A percentile compares a stretch with the other conserved stretches of the same genome.
Conservation (phyloP, 192 early-diverging fungal species). For the Coemansia asiatica region DNA sequence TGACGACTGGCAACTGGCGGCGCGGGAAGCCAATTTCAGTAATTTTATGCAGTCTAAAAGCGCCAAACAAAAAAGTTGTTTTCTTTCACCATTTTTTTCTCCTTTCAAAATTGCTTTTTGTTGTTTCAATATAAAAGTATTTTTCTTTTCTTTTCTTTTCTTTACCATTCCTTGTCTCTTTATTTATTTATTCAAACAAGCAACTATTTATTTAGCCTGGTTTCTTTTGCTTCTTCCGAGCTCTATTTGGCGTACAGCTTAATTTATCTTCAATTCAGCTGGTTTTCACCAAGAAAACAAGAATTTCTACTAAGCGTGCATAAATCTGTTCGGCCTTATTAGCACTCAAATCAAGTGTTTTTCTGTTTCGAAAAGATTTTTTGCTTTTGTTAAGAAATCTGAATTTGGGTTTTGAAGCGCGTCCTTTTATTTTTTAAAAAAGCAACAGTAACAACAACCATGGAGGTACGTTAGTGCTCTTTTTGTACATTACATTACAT, state of each 20-base stretch:
- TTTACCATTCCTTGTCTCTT: background rate
- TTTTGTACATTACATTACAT: too few relatives aligned
- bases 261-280: background rate
- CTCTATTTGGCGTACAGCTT: background rate
- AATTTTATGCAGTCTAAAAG: background rate
- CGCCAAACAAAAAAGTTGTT: background rate
- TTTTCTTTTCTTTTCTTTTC: background rate
- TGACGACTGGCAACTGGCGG: too few relatives aligned
- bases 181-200: background rate
- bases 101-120: slow-evolving; percentile 1
- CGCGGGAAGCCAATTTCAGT: background rate
- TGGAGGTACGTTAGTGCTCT: background rate
- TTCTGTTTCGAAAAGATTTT: background rate
- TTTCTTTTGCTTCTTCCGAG: slow-evolving; percentile 1
- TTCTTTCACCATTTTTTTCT: slow-evolving; percentile 9
- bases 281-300: background rate
- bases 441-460: background rate
- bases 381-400: background rate
- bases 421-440: background rate
- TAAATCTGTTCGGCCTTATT: background rate
- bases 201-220: background rate
- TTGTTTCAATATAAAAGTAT: background rate
- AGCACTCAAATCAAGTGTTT: background rate
- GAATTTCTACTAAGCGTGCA: background rate
- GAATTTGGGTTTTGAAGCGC: background rate